Base-by-base conservation (phyloP, 345 rosid genomes). In the Odontarrhena argentea region DNA sequence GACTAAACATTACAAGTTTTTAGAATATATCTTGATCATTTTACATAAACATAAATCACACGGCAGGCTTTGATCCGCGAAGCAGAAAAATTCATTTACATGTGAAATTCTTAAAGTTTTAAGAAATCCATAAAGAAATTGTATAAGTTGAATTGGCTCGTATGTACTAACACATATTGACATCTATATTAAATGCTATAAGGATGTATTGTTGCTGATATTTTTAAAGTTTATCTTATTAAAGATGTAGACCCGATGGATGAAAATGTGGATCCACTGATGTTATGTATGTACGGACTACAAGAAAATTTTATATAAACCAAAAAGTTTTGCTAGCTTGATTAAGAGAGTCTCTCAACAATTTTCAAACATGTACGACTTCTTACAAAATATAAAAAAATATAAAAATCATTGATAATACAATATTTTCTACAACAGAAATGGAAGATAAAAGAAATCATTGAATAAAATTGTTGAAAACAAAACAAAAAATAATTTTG, bases 221-320 rank as follows among this genome's bases (percentile, higher is more conserved):
- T 10, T 44, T 61, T 61, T 13, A 63, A n/a, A 48, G 35, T 44
- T n/a, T 36, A 41, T 46, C 5, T 22, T 43, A 63, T 63, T 62
- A 54, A 44, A 62, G 35, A 55, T 24, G 67, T 71, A 71, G 75
- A 71, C 69, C 57, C 70, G 6, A 22, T 0, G n/a, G 6, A 25
- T 22, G n/a, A 45, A 18, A 38, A 63, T 46, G 42, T 32, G 43
- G 47, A 37, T 55, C 35, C 41, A 47, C 38, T 63, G 18, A 36
- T 71, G 55, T 53, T 18, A 37, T 37, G 57, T 55, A 55, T 37
- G 57, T 55, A 55, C 57, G 69, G 55, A 55, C 48, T 10, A 38
- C 13, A 10, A 25, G 6, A 25, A 46, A 28, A 1, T 1, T 24
- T n/a, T 1, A 50, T 60, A 52, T 52, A n/a, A 34, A 42, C 25